Percentiles rank a stretch among this genome's conserved stretches.
These are phyloP conservation scores for Pugionium dolabratum DNA, from an alignment of 345 rosid genomes.

Conservation along the genomic window DNA sequence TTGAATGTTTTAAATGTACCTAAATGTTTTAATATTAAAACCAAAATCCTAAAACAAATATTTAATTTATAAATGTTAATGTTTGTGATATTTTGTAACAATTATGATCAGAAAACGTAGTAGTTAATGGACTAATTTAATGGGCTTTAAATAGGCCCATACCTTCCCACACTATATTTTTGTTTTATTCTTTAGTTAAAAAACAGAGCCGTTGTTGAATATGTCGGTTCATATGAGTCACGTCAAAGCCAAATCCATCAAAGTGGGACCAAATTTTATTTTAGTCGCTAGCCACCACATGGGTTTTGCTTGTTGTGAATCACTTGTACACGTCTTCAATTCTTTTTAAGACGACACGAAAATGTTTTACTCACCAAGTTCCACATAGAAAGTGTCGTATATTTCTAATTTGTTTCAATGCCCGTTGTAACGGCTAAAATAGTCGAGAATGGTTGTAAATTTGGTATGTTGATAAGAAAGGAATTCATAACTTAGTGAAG, in stretches of 20 bases:
- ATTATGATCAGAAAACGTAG: no score
- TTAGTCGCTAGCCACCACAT: conserved; percentile 32
- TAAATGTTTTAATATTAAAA: no score
- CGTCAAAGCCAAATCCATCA: conserved; percentile 25
- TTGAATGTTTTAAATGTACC: no score
- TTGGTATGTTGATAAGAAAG: no score
- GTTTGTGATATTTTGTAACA: no score
- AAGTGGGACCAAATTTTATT: conserved; percentile 14
- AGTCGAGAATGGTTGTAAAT: background rate
- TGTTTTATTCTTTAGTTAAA: background rate
- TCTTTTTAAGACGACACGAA: conserved; percentile 7
- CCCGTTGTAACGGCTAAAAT: background rate
- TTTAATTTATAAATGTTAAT: no score
- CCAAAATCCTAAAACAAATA: no score
- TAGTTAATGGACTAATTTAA: background rate
- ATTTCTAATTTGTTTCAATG: no score
- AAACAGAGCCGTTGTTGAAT: no score
- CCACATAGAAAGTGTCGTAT: background rate
- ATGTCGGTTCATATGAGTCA: conserved; percentile 12
- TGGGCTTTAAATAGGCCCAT: conserved; percentile 9
- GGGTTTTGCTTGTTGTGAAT: conserved; percentile 6
- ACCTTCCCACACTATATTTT: background rate
- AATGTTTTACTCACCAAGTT: background rate
- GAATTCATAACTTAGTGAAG: background rate
- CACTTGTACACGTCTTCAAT: conserved; percentile 1